Evolutionary conservation across 768 basidiomycete species (phyloP).

Genomic region (Dentipellis sp.): DNA sequence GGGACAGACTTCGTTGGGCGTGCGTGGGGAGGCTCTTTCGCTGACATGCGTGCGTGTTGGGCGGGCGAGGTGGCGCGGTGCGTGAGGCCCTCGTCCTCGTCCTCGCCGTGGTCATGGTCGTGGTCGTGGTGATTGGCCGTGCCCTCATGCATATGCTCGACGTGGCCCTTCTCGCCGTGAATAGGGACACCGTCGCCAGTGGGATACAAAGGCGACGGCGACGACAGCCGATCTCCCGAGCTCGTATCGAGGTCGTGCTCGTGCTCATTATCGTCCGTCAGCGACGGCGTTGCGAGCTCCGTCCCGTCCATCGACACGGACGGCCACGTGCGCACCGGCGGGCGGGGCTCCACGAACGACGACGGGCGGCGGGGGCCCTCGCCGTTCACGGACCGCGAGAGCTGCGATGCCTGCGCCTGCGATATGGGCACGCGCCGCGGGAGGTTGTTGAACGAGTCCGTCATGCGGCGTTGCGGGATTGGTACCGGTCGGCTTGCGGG

Average conservation of each 20-base stretch:
- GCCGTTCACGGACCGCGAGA: not conserved
- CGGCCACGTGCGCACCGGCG: slow-evolving; percentile 6
- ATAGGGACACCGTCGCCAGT: not conserved
- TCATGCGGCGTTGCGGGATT: not conserved
- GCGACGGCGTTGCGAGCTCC: slow-evolving; percentile 12
- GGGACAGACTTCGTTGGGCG: not conserved
- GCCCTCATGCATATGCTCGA: not conserved
- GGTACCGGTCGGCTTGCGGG: too few species aligned
- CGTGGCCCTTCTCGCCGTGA: too few species aligned
- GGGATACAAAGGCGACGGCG: slow-evolving; percentile 13
- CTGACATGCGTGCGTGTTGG: not conserved
- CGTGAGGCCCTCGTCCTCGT: too few species aligned
- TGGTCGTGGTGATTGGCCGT: too few species aligned
- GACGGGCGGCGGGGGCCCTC: not conserved
- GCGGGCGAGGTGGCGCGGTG: too few species aligned
- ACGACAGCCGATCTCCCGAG: slow-evolving; percentile 7
- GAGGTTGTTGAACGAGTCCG: not conserved
- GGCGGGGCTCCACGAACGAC: slow-evolving; percentile 3
- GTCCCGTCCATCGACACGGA: slow-evolving; percentile 13
- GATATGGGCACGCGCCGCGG: not conserved
- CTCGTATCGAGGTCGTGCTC: not conserved
- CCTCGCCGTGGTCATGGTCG: too few species aligned
- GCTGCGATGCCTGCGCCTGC: not conserved
- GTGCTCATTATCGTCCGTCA: slow-evolving; percentile 11
- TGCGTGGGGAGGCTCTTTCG: not conserved